phyloP scores from a whole-genome alignment of 176 grass and related monocot species.

The Oryza glumipatula region DNA sequence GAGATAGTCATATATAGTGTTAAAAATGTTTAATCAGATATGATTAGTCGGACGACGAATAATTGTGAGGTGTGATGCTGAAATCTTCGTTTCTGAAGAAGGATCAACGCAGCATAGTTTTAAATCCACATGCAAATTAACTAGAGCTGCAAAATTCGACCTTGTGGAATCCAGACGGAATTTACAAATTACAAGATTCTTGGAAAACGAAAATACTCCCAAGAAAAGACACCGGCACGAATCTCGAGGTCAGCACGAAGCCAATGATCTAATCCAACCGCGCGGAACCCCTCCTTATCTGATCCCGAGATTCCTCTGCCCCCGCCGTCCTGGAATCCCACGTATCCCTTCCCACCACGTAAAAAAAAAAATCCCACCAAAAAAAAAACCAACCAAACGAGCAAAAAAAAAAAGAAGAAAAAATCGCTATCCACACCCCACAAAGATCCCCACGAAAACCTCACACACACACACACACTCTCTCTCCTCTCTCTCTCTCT shows the following conservation, averaged over 20 bases:
- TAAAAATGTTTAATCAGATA: too few relatives aligned
- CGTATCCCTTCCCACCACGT: slow-evolving; percentile 8
- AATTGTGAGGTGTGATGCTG: too few relatives aligned
- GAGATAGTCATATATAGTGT: too few relatives aligned
- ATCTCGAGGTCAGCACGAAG: background rate
- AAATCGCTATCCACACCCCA: slow-evolving; percentile 43
- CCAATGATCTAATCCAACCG: slow-evolving; percentile 35
- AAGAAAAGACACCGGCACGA: background rate
- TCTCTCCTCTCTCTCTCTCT: background rate
- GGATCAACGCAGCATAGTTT: too few relatives aligned
- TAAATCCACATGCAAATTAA: too few relatives aligned
- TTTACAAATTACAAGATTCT: background rate
- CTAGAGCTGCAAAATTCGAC: too few relatives aligned
- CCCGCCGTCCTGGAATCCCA: slow-evolving; percentile 19
- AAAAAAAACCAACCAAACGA: background rate
- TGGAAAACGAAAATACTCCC: background rate
- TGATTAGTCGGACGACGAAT: too few relatives aligned
- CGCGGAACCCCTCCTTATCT: slow-evolving; percentile 43
- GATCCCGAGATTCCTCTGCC: slow-evolving; percentile 14
- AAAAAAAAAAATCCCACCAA: slow-evolving; percentile 2
- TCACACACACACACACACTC: background rate
- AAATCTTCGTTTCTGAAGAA: too few relatives aligned
- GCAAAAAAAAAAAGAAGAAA: slow-evolving; percentile 1
- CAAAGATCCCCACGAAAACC: slow-evolving; percentile 30
- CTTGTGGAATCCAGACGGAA: background rate